Evolutionary conservation across 345 rosid genomes (phyloP).

Genomic region (Durio zibethinus): DNA sequence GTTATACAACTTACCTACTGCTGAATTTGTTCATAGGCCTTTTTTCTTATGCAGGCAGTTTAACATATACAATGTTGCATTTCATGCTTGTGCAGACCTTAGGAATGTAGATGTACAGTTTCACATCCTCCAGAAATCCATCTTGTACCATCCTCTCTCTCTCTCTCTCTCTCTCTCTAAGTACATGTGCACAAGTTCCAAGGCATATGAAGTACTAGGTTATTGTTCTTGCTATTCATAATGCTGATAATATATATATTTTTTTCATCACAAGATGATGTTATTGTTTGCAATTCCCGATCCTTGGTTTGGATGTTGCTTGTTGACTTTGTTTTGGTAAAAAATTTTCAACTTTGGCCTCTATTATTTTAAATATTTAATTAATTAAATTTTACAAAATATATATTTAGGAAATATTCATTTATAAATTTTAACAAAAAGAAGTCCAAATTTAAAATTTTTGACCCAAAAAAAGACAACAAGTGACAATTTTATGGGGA

Average conservation of each 20-base stretch:
- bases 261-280: background rate
- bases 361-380: no score
- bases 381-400: no score
- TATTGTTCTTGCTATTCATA: slow-evolving; percentile 3
- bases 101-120: slow-evolving; percentile 62
- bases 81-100: slow-evolving; percentile 81
- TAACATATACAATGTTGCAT: slow-evolving; percentile 78
- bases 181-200: background rate
- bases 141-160: background rate
- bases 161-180: background rate
- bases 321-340: no score
- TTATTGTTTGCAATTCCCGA: background rate
- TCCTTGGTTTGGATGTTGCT: background rate
- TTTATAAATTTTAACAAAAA: no score
- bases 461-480: no score
- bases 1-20: slow-evolving; percentile 80
- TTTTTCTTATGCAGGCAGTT: slow-evolving; percentile 58
- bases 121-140: slow-evolving; percentile 12
- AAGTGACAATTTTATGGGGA: no score
- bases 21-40: slow-evolving; percentile 58
- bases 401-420: no score
- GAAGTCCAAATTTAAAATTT: no score
- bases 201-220: background rate
- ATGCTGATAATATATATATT: background rate
- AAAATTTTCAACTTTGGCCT: no score